phyloP scores from a whole-genome alignment of 352 stramenopile genomes.

The Pythium grandisporangium region DNA sequence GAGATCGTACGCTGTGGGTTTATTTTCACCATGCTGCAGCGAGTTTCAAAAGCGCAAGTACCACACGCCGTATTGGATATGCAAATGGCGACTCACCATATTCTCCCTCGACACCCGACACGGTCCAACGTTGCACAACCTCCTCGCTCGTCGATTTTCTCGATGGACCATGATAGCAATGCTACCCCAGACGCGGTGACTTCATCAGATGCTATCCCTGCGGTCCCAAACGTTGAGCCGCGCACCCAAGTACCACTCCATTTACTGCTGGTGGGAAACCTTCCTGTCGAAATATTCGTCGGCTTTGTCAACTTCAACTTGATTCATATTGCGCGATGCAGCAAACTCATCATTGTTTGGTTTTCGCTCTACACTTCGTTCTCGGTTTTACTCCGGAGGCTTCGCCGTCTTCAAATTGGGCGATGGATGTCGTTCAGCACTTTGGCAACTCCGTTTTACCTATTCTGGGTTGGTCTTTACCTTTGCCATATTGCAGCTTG shows the following conservation, averaged over 20 bases:
- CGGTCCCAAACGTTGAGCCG: neutral
- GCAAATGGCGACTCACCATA: constrained; percentile 4
- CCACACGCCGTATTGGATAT: constrained; percentile 4
- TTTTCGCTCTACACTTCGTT: constrained; percentile 10
- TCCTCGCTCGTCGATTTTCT: neutral
- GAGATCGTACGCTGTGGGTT: neutral
- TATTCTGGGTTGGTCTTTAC: constrained; percentile 42
- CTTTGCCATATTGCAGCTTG: constrained; percentile 40
- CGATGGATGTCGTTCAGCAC: constrained; percentile 40
- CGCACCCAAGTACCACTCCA: constrained; percentile 12
- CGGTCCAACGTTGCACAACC: constrained; percentile 3
- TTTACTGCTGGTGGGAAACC: no score
- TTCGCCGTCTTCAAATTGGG: constrained; percentile 9
- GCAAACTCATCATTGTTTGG: constrained; percentile 11
- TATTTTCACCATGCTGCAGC: no score
- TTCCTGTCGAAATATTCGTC: constrained; percentile 29
- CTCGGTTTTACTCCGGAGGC: constrained; percentile 9
- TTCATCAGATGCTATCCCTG: neutral
- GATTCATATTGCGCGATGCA: constrained; percentile 32
- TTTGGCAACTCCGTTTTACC: constrained; percentile 22
- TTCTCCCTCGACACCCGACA: constrained; percentile 7
- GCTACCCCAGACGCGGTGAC: constrained; percentile 7
- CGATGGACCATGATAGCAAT: constrained; percentile 9
- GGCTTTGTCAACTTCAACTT: constrained; percentile 22
- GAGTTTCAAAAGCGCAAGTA: neutral